Evolutionary conservation across 2,329 filamentous ascomycete species (phyloP).

Genomic region (Aspergillus caelatus): DNA sequence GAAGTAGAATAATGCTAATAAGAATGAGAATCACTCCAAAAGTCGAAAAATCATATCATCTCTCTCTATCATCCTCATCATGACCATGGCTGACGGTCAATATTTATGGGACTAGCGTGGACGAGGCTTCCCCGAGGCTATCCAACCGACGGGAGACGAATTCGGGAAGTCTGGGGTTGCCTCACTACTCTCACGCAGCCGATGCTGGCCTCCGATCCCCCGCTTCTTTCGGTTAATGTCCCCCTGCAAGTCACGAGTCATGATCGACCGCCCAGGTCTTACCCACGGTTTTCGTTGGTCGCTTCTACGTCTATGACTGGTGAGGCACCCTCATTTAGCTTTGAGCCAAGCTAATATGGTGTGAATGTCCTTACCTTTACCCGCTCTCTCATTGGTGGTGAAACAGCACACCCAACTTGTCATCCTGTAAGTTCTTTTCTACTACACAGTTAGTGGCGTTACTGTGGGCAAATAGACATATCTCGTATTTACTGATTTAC

Average conservation of each 20-base stretch:
- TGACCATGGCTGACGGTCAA: neutral
- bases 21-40: neutral
- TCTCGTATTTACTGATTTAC: no score
- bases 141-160: conserved; percentile 20
- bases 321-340: neutral
- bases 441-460: no score
- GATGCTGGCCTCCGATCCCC: conserved; percentile 20
- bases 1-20: no score
- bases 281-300: neutral
- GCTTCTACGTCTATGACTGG: neutral
- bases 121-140: conserved; percentile 28
- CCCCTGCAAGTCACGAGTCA: neutral
- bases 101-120: conserved; percentile 18
- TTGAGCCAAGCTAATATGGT: neutral
- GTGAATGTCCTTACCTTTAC: no score
- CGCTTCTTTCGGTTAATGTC: conserved; percentile 15
- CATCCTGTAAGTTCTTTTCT: no score
- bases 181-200: conserved; percentile 15
- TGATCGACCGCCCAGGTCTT: neutral
- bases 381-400: no score
- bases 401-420: no score
- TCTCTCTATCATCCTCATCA: neutral
- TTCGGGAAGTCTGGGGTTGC: conserved; percentile 26
- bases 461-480: no score
- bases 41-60: neutral